Conservation (phyloP, 2,329 filamentous ascomycete genomes). For the Epichloe uncinata region DNA sequence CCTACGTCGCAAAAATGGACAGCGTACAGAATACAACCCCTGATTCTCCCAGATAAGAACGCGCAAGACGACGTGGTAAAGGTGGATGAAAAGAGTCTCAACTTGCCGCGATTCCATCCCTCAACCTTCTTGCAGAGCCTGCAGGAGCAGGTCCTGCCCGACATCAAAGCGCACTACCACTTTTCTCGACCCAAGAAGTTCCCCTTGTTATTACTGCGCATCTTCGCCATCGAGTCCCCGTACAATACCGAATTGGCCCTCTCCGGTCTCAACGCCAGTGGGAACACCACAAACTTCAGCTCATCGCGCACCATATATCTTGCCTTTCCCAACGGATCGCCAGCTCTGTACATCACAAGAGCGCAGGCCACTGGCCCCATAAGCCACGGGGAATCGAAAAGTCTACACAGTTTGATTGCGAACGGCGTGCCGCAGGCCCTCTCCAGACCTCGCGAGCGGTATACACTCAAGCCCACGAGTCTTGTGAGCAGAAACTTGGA, state of each 20-base stretch:
- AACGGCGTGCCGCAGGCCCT: conserved; percentile 74
- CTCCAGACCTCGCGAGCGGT: conserved; percentile 60
- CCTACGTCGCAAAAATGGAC: conserved; percentile 51
- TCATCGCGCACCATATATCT: conserved; percentile 62
- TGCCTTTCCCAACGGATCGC: conserved; percentile 69
- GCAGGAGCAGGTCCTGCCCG: conserved; percentile 58
- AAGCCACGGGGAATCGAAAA: conserved; percentile 40
- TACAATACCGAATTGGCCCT: conserved; percentile 52
- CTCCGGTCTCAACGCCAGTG: conserved; percentile 17
- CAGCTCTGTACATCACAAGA: conserved; percentile 56
- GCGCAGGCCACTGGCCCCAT: conserved; percentile 30
- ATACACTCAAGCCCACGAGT: conserved; percentile 52
- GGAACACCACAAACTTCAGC: conserved; percentile 37
- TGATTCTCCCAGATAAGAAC: conserved; percentile 27
- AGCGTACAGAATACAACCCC: conserved; percentile 43
- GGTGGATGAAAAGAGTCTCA: conserved; percentile 32
- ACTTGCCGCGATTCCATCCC: conserved; percentile 62
- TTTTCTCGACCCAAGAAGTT: conserved; percentile 56
- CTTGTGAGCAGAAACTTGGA: conserved; percentile 59
- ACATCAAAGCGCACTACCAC: conserved; percentile 75
- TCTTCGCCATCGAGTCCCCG: conserved; percentile 68
- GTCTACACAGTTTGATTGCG: conserved; percentile 56
- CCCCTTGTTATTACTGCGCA: conserved; percentile 61
- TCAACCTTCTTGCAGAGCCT: conserved; percentile 67
- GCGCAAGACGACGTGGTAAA: conserved; percentile 26